Evolutionary conservation across 108 stramenopile genomes (phyloP).

Genomic region (Thalassiosira profunda): DNA sequence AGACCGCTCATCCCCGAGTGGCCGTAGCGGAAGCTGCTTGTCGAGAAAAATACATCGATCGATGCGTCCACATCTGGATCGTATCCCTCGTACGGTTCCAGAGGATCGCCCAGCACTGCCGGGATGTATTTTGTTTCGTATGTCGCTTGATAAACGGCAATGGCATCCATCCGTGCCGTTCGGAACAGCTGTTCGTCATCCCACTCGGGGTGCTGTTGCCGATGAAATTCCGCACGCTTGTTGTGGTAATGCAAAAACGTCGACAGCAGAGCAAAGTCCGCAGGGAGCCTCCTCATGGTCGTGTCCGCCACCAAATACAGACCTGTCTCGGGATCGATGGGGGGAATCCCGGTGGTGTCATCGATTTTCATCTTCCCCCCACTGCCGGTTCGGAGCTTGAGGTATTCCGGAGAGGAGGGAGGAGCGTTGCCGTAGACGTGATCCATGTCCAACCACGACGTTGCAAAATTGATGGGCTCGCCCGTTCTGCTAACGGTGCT

Average conservation of each 20-base stretch:
- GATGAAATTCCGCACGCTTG: not conserved
- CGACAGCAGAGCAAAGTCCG: not conserved
- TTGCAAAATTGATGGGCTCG: constrained; percentile 15
- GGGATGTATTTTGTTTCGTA: constrained; percentile 26
- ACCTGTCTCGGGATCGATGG: not conserved
- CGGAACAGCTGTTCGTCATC: constrained; percentile 24
- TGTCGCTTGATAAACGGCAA: constrained; percentile 19
- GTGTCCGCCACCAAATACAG: constrained; percentile 3
- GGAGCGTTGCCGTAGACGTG: constrained; percentile 22
- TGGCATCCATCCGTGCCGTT: constrained; percentile 6
- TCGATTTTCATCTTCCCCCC: constrained; percentile 12
- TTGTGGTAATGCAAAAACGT: constrained; percentile 36
- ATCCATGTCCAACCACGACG: constrained; percentile 28
- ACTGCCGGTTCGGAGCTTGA: not conserved
- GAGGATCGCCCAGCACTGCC: constrained; percentile 14
- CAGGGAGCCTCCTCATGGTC: not conserved
- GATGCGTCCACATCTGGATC: constrained; percentile 17
- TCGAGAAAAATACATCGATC: constrained; percentile 36
- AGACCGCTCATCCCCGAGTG: constrained; percentile 21
- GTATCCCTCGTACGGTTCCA: constrained; percentile 25
- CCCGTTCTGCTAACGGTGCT: not conserved
- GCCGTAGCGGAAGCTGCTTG: constrained; percentile 28
- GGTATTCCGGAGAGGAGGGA: not conserved
- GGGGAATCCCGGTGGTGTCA: not conserved
- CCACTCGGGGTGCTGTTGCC: not conserved